Evolutionary conservation across 139 green algal species (phyloP).

Genomic region (Ostreobium quekettii): DNA sequence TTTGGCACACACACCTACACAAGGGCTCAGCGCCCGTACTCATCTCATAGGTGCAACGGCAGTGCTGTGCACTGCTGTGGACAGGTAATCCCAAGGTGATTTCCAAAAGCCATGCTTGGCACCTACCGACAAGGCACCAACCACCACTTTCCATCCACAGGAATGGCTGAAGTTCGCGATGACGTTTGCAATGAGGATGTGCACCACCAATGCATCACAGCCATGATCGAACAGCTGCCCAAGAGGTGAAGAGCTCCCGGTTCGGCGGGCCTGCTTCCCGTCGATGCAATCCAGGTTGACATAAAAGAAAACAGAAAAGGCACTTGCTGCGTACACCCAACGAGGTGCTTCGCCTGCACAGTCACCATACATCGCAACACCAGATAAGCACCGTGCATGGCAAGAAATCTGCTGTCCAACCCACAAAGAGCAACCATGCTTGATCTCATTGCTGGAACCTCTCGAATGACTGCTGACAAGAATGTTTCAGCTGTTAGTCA

Average conservation of each 20-base stretch:
- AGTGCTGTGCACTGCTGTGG: too few relatives aligned
- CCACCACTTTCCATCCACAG: slow-evolving; percentile 20
- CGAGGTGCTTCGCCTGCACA: slow-evolving; percentile 33
- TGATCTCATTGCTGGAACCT: too few relatives aligned
- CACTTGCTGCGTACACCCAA: slow-evolving; percentile 57
- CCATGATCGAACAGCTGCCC: slow-evolving; percentile 97
- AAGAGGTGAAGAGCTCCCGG: slow-evolving; percentile 72
- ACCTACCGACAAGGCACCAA: slow-evolving; percentile 20
- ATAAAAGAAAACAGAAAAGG: slow-evolving; percentile 45
- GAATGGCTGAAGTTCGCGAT: slow-evolving; percentile 19
- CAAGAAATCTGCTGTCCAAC: too few relatives aligned
- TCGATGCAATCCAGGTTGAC: slow-evolving; percentile 91
- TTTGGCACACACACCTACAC: too few relatives aligned
- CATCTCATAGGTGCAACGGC: too few relatives aligned
- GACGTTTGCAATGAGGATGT: slow-evolving; percentile 59
- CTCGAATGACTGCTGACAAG: too few relatives aligned
- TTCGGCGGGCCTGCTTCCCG: slow-evolving; percentile 89
- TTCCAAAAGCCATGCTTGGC: background rate
- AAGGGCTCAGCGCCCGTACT: too few relatives aligned
- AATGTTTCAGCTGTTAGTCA: too few relatives aligned
- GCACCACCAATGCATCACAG: slow-evolving; percentile 75
- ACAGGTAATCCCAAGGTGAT: too few relatives aligned
- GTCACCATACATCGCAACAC: background rate
- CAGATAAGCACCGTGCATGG: too few relatives aligned
- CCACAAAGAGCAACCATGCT: too few relatives aligned